phyloP scores from a whole-genome alignment of 2,329 filamentous ascomycete species.

The Lachnellula occidentalis region DNA sequence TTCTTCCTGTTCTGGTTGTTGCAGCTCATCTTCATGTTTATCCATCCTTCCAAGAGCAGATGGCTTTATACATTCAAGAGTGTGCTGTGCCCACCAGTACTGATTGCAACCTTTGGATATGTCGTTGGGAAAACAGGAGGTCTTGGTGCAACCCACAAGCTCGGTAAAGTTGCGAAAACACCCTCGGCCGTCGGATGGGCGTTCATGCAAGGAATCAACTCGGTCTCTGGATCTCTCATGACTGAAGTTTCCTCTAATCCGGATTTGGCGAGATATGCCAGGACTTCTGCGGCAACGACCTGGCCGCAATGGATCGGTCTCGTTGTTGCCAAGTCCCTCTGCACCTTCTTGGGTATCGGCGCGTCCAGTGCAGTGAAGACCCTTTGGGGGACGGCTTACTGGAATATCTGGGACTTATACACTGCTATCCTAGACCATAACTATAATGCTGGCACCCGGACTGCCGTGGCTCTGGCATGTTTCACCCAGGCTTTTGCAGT shows the following conservation, averaged over 20 bases:
- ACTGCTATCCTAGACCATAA: conserved; percentile 5
- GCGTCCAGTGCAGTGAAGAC: conserved; percentile 38
- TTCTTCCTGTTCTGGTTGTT: conserved; percentile 52
- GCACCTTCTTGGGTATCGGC: conserved; percentile 37
- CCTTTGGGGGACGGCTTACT: conserved; percentile 29
- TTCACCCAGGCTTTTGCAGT: conserved; percentile 3
- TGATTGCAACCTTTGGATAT: no score
- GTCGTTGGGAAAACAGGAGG: conserved; percentile 5
- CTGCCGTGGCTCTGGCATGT: conserved; percentile 1
- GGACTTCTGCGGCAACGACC: conserved; percentile 32
- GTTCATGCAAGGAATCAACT: conserved; percentile 30
- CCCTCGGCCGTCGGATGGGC: background rate
- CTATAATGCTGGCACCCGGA: conserved; percentile 3
- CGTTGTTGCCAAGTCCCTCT: conserved; percentile 36
- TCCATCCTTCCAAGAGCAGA: no score
- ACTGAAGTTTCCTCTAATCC: conserved; percentile 35
- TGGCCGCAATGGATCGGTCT: conserved; percentile 36
- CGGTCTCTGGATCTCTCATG: conserved; percentile 27
- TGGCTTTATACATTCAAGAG: no score
- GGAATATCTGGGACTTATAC: conserved; percentile 14
- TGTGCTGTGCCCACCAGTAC: no score
- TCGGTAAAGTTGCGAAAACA: no score
- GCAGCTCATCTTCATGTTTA: conserved; percentile 26
- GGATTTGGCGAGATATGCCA: conserved; percentile 36
- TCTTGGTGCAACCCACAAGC: conserved; percentile 26